Base-by-base conservation (phyloP, 1,284 basidiomycete species). In the Moesziomyces sp. region DNA sequence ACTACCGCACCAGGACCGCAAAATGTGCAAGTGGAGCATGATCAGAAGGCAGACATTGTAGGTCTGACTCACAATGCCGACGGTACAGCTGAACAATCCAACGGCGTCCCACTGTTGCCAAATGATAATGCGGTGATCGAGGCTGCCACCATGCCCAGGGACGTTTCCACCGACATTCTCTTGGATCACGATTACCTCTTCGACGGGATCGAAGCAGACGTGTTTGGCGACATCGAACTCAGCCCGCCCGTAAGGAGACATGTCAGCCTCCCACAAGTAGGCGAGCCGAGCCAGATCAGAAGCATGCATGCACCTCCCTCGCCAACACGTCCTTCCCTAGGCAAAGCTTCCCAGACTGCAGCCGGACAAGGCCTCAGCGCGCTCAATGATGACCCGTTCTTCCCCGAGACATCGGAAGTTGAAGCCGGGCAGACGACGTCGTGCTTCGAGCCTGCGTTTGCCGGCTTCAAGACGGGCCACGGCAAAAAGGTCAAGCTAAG, bases 121-220 rank as follows among this genome's bases (percentile, higher is more conserved):
- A 44, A 18, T 21, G 19, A 52, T 14, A 14, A 38, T 6, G 14
- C 14, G 14, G 16, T 38, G 14, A 38, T 38, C 3, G 35, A 30
- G 30, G 9, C 14, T 11, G 14, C 13, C 5, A 7, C 28, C 8
- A 26, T 40, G 6, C 24, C 19, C n/a, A 43, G 30, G 24, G 43
- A 40, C 3, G 55, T 11, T 14, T 47, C 40, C 14, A 21, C 40
- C 16, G 62, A 65, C 10, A 30, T 40, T 42, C 46, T 60, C 8
- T 33, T 66, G 23, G 68, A 71, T 13, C 68, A 75, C 26, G 43
- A 58, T 28, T 43, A 59, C 11, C 50, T 75, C 10, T 75, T 75
- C 43, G 68, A 71, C 9, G 73, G 64, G 0, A 63, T 75, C 45
- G 73, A 71, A 19, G 62, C 49, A 21, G 73, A 66, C 42, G 68